Conservation (phyloP, 2,329 filamentous ascomycete species). For the Xylaria sp. region DNA sequence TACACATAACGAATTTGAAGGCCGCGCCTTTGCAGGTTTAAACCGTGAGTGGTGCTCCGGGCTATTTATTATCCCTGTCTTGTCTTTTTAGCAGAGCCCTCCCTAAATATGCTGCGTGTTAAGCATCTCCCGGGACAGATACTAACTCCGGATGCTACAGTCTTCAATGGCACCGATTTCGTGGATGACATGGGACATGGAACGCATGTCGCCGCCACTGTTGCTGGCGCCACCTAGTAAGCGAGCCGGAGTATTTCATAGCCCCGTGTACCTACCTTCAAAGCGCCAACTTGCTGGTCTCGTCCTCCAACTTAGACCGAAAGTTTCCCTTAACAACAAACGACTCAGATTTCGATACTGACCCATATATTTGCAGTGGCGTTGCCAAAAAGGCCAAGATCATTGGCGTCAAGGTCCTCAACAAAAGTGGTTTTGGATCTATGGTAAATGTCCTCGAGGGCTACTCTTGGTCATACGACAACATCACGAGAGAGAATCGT, state of each 20-base stretch:
- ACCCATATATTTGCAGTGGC: constrained; percentile 12
- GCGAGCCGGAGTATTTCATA: not conserved
- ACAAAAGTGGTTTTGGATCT: constrained; percentile 15
- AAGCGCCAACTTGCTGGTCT: too few relatives aligned
- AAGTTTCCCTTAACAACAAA: too few relatives aligned
- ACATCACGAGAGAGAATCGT: constrained; percentile 14
- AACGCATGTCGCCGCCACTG: constrained; percentile 37
- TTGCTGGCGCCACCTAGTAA: constrained; percentile 23
- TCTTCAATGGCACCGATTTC: constrained; percentile 7
- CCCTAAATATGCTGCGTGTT: too few relatives aligned
- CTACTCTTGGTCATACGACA: constrained; percentile 14
- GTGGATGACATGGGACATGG: constrained; percentile 40
- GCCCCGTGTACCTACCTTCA: not conserved
- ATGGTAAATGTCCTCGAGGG: constrained; percentile 32
- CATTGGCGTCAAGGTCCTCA: constrained; percentile 24
- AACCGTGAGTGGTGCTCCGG: too few relatives aligned
- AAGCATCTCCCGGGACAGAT: too few relatives aligned
- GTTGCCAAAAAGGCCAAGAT: constrained; percentile 30
- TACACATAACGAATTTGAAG: constrained; percentile 34
- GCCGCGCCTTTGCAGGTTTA: constrained; percentile 18
- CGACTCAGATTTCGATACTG: constrained; percentile 2
- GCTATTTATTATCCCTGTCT: too few relatives aligned
- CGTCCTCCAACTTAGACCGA: too few relatives aligned
- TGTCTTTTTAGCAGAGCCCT: too few relatives aligned
- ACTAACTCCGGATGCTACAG: too few relatives aligned